These are phyloP conservation scores for Panellus pusillus DNA, from an alignment of 768 basidiomycete genomes.

Conservation along the genomic window DNA sequence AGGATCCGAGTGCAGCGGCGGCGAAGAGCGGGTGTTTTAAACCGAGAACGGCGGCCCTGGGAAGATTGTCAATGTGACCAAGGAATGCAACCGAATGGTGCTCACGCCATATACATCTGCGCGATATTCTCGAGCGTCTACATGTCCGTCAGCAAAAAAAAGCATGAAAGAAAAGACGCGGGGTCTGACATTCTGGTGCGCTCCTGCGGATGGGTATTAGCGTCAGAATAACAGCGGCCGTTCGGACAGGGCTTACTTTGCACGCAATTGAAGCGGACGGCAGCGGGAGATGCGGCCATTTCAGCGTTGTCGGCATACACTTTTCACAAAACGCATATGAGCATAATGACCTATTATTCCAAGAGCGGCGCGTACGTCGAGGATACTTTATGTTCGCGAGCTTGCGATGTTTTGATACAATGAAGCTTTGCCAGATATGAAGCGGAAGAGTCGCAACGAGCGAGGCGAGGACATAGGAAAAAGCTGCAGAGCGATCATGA, in stretches of 20 bases:
- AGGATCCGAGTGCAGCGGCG: conserved; percentile 40
- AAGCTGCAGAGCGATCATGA: conserved; percentile 15
- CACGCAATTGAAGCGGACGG: conserved; percentile 33
- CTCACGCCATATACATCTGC: conserved; percentile 8
- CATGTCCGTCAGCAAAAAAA: not conserved
- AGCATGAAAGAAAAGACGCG: not conserved
- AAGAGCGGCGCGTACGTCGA: conserved; percentile 23
- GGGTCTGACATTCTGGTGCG: conserved; percentile 2
- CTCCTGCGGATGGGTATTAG: conserved; percentile 13
- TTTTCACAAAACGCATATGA: not conserved
- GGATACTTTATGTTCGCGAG: conserved; percentile 31
- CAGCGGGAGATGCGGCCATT: conserved; percentile 26
- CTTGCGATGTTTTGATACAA: conserved; percentile 27
- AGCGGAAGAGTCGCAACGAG: conserved; percentile 27
- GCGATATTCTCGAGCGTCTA: conserved; percentile 18
- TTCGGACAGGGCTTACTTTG: conserved; percentile 28
- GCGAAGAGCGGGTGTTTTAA: conserved; percentile 42
- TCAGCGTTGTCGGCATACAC: conserved; percentile 39
- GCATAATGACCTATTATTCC: not conserved
- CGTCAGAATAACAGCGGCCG: conserved; percentile 19
- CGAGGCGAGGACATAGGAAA: conserved; percentile 22
- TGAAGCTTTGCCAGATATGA: conserved; percentile 24
- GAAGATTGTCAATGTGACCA: not conserved
- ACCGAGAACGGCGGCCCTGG: conserved; percentile 42
- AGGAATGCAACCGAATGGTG: not conserved